Evolutionary conservation across 148 eudicot species (phyloP).

Genomic region (Silene latifolia): DNA sequence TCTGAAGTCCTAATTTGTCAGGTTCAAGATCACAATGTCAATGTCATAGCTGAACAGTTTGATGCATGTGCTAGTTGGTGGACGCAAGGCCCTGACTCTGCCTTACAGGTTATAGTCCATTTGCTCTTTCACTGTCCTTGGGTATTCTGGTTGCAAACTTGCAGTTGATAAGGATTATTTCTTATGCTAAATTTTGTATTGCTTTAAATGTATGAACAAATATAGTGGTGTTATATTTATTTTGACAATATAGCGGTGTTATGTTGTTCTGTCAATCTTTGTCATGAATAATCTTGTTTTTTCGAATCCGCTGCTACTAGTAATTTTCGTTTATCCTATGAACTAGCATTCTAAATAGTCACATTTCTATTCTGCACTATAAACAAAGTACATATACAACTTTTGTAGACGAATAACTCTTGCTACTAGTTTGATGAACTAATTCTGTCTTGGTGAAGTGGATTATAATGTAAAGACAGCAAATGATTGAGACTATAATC

Average conservation of each 20-base stretch:
- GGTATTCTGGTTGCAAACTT: neutral
- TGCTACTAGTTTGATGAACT: neutral
- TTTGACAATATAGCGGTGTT: too few relatives aligned
- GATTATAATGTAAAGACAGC: neutral
- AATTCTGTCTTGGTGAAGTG: neutral
- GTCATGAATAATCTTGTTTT: too few relatives aligned
- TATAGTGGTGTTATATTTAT: too few relatives aligned
- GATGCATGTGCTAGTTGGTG: constrained; percentile 99
- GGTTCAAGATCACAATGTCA: constrained; percentile 37
- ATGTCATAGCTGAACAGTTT: constrained; percentile 66
- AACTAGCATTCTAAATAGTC: too few relatives aligned
- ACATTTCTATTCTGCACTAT: too few relatives aligned
- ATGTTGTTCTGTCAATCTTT: too few relatives aligned
- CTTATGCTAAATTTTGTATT: too few relatives aligned
- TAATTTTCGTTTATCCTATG: too few relatives aligned
- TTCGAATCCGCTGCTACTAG: too few relatives aligned
- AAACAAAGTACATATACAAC: neutral
- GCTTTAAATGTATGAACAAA: neutral
- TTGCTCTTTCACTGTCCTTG: constrained; percentile 12
- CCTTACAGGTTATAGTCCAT: constrained; percentile 71
- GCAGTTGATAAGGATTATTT: too few relatives aligned
- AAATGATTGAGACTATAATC: neutral
- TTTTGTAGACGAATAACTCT: neutral
- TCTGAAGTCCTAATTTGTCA: constrained; percentile 15
- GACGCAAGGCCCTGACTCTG: constrained; percentile 92